Base-by-base conservation (phyloP, 2,329 filamentous ascomycete species). In the Calonectria pteridis region DNA sequence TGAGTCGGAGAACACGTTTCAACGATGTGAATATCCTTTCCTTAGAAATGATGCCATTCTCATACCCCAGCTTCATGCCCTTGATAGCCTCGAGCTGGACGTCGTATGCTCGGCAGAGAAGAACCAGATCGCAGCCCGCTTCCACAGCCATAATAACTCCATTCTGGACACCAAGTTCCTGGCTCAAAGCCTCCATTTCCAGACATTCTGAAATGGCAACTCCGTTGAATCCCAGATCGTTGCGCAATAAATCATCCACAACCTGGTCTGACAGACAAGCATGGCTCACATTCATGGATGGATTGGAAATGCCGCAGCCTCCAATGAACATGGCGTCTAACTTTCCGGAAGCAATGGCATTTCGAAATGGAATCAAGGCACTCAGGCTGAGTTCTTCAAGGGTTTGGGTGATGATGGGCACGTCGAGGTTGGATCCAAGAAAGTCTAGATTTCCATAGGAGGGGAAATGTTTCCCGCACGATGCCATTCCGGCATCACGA, bases 81-180 rank as follows among this genome's bases (percentile, higher is more conserved):
- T 94, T 94, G 80, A 99, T 94, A 10, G 96, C 96, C 84, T 98
- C 96, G 76, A 97, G 91, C 83, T 98, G 96, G 26, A 96, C 93
- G 46, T 94, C 92, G 78, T 95, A 97, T 7, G 95, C 95, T 55
- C 95, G 93, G 80, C 96, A 98, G 1, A 98, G 90, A 7, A 98
- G 90, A 6, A 98, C 92, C 67, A 98, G 87, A 83, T 99, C 97
- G 82, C 97, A 98, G 18, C 97, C 97, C 37, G 97, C 96, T 83
- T 98, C 97, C 65, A 98, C 94, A 4, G 97, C 97, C 95, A 98
- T 98, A 78, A 98, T 95, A 0, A 96, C 98, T 16, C 97, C 97
- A 50, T 97, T 96, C 78, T 96, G 95, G 23, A 99, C 95, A n/a
- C 96, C 96, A 64, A 98, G 97, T 79, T 98, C 97, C 81, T 98